These are phyloP conservation scores for Trichosanthes truncata DNA, from an alignment of 306 rosid genomes.

Conservation along the genomic window DNA sequence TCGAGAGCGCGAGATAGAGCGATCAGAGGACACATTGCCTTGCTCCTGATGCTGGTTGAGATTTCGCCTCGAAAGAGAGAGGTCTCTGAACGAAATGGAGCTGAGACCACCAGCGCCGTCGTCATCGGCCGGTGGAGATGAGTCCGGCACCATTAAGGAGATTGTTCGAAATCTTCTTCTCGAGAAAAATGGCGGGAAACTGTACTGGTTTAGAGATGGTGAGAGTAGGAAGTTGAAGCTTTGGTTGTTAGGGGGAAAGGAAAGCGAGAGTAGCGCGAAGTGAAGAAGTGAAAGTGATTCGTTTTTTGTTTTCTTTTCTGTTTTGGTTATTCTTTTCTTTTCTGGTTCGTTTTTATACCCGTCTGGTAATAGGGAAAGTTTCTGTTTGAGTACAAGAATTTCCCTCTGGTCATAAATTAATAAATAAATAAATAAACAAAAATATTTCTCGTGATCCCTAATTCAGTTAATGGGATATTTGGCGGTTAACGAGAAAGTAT, in stretches of 20 bases:
- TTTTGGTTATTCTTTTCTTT: neutral
- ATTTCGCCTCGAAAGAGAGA: slow-evolving; percentile 44
- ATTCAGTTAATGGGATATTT: neutral
- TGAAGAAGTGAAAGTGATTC: neutral
- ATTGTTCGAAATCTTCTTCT: neutral
- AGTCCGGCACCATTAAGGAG: neutral
- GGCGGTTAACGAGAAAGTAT: neutral
- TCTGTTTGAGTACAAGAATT: neutral
- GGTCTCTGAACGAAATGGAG: slow-evolving; percentile 37
- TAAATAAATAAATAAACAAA: neutral
- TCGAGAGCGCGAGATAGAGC: slow-evolving; percentile 30
- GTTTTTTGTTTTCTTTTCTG: neutral
- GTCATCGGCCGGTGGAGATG: neutral
- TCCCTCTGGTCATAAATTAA: neutral
- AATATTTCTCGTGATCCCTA: neutral
- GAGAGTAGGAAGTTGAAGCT: neutral
- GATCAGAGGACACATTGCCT: slow-evolving; percentile 27
- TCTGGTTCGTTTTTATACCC: neutral
- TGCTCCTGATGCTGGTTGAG: slow-evolving; percentile 31
- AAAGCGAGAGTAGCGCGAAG: neutral
- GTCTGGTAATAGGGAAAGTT: neutral
- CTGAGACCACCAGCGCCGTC: slow-evolving; percentile 19
- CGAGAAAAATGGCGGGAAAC: neutral
- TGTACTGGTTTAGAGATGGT: neutral
- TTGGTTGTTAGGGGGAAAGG: neutral